Base-by-base conservation (phyloP, 2,329 filamentous ascomycete species). In the Colletotrichum acutatum region DNA sequence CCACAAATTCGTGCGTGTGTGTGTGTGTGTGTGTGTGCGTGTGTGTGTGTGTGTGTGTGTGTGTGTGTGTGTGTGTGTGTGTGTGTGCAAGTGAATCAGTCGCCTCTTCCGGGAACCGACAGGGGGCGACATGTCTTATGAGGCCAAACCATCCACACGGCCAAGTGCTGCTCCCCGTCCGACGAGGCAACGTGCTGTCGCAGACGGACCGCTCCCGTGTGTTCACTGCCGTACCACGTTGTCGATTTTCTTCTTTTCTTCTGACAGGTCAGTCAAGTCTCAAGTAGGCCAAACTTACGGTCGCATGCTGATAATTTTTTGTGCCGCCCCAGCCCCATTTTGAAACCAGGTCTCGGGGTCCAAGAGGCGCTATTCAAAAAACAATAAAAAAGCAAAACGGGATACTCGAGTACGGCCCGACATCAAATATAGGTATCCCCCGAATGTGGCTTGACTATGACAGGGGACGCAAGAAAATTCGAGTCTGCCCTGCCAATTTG, bases 191-290 rank as follows among this genome's bases (percentile, higher is more conserved):
- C 66, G 62, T 54, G 54, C 66, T 26, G 60, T 34, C 56, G 59
- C 65, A 68, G 57, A 32, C 65, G 65, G 65, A 60, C 65, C 65
- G 65, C 61, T 68, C 65, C 65, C 65, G 49, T 63, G 64, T 63
- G 28, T 37, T 32, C 42, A 54, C 60, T 74, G 71, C 71, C 62
- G 68, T 71, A 56, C 52, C 56, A 62, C 68, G 22, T 71, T 24
- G 58, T 3, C 34, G 52, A 30, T n/a, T 11, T 22, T 58, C 60
- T 11, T 34, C n/a, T 62, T n/a, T 22, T 49, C 57, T 71, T 16
- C n/a, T 62, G 61, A 34, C 71, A 62, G 56, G 70, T 72, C 22
- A 72, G 59, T 26, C 34, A 26, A 63, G 26, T 49, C 42, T 68
- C 57, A 24, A 49, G 16, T 24, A 34, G 61, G 30, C 24, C 52